Percentiles rank a stretch among this genome's conserved stretches.
Evolutionary conservation across 192 early-diverging fungal genomes (phyloP).

Genomic region (Helicostylum pulchrum): DNA sequence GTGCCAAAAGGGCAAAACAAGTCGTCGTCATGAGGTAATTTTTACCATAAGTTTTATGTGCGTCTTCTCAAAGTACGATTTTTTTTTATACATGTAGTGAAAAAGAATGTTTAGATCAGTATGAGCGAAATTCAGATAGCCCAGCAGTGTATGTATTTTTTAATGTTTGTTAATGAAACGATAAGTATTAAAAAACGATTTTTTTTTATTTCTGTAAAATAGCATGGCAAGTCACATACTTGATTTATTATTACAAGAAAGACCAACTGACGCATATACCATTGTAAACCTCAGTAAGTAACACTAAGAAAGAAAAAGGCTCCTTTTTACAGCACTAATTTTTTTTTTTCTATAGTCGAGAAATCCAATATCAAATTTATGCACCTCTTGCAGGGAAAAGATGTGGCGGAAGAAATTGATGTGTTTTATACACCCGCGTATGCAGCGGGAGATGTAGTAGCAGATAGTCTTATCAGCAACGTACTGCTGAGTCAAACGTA

Average conservation of each 20-base stretch:
- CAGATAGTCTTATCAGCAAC: conserved; percentile 48
- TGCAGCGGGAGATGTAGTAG: conserved; percentile 60
- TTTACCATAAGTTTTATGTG: not conserved
- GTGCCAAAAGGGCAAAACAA: conserved; percentile 40
- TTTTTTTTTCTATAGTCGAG: conserved; percentile 19
- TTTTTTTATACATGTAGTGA: conserved; percentile 11
- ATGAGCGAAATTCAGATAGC: conserved; percentile 42
- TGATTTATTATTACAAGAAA: conserved; percentile 44
- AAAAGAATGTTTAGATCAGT: conserved; percentile 37
- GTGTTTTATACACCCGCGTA: conserved; percentile 54
- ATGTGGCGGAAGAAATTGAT: conserved; percentile 34
- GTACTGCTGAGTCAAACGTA: conserved; percentile 47
- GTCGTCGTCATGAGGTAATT: conserved; percentile 42
- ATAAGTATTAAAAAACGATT: too few species aligned
- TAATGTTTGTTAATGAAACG: not conserved
- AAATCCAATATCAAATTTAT: conserved; percentile 58
- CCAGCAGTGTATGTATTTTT: conserved; percentile 30
- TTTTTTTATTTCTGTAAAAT: too few species aligned
- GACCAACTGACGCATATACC: conserved; percentile 33
- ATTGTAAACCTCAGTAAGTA: conserved; percentile 36
- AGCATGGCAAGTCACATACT: conserved; percentile 62
- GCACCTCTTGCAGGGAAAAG: conserved; percentile 35
- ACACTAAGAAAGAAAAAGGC: not conserved
- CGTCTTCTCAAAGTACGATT: not conserved
- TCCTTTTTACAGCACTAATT: not conserved